Conservation (phyloP, 495 filamentous ascomycete genomes). For the Polyplosphaeria fusca region DNA sequence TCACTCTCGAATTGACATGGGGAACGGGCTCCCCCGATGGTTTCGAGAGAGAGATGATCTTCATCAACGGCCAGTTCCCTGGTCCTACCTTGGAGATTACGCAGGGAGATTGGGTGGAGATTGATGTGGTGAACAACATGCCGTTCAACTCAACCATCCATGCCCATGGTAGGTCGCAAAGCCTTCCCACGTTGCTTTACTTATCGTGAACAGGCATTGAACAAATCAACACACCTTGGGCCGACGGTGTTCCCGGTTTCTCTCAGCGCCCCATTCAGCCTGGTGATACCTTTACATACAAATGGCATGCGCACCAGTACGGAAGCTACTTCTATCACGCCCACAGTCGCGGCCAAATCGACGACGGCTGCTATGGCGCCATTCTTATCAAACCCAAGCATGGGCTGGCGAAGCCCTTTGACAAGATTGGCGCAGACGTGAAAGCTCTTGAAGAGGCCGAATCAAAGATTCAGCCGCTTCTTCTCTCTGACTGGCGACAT, state of each 20-base stretch:
- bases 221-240: slow-evolving; percentile 46
- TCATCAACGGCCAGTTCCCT: slow-evolving; percentile 26
- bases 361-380: slow-evolving; percentile 54
- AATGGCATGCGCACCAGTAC: slow-evolving; percentile 49
- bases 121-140: slow-evolving; percentile 36
- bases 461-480: slow-evolving; percentile 43
- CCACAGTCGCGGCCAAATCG: slow-evolving; percentile 48
- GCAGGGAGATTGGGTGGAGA: slow-evolving; percentile 36
- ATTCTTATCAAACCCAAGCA: slow-evolving; percentile 44
- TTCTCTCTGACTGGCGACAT: slow-evolving; percentile 56
- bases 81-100: slow-evolving; percentile 20
- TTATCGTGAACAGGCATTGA: slow-evolving; percentile 33
- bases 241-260: slow-evolving; percentile 53
- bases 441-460: slow-evolving; percentile 49
- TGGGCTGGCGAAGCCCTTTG: slow-evolving; percentile 12
- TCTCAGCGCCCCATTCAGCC: slow-evolving; percentile 48
- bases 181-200: background rate
- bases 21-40: slow-evolving; percentile 17
- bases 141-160: slow-evolving; percentile 42
- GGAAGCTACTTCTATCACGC: slow-evolving; percentile 56
- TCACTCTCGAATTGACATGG: slow-evolving; percentile 23
- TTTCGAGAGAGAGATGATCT: slow-evolving; percentile 14
- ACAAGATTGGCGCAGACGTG: slow-evolving; percentile 34
- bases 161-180: slow-evolving; percentile 32
- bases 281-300: slow-evolving; percentile 46